Percentiles rank a stretch among this genome's conserved stretches.
These are phyloP conservation scores for Excoecaria agallocha DNA, from an alignment of 345 rosid genomes.

Conservation along the genomic window DNA sequence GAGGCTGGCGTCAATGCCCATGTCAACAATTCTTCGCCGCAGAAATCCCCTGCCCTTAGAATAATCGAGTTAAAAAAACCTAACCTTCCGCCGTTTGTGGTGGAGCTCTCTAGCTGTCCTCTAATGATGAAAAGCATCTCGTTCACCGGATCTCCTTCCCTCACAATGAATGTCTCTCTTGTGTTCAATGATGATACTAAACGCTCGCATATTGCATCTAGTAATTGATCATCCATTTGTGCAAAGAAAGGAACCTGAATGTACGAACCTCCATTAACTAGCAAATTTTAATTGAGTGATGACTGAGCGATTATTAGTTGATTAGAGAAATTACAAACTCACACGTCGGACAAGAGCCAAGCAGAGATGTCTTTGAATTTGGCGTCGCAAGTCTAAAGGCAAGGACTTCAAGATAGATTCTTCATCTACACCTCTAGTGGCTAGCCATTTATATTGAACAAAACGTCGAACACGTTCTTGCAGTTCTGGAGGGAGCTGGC, in stretches of 20 bases:
- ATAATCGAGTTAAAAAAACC: slow-evolving; percentile 8
- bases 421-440: slow-evolving; percentile 8
- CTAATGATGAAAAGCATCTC: slow-evolving; percentile 12
- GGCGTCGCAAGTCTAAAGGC: slow-evolving; percentile 5
- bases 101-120: slow-evolving; percentile 5
- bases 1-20: slow-evolving; percentile 1
- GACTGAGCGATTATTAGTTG: no score
- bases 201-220: slow-evolving; percentile 7
- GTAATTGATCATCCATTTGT: slow-evolving; percentile 13
- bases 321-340: neutral
- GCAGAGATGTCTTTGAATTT: slow-evolving; percentile 10
- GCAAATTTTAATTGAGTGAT: no score
- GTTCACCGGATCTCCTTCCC: slow-evolving; percentile 8
- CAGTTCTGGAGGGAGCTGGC: neutral
- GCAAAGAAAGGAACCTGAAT: slow-evolving; percentile 5
- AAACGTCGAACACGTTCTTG: slow-evolving; percentile 12
- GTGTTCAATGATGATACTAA: neutral
- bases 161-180: neutral
- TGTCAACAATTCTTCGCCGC: slow-evolving; percentile 7
- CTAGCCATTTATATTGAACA: slow-evolving; percentile 11
- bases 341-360: slow-evolving; percentile 10
- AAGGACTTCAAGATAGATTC: slow-evolving; percentile 5
- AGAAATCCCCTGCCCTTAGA: slow-evolving; percentile 5
- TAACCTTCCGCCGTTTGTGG: neutral
- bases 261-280: no score